Conservation (phyloP, 345 rosid species). For the Rhodamnia rubescens region DNA sequence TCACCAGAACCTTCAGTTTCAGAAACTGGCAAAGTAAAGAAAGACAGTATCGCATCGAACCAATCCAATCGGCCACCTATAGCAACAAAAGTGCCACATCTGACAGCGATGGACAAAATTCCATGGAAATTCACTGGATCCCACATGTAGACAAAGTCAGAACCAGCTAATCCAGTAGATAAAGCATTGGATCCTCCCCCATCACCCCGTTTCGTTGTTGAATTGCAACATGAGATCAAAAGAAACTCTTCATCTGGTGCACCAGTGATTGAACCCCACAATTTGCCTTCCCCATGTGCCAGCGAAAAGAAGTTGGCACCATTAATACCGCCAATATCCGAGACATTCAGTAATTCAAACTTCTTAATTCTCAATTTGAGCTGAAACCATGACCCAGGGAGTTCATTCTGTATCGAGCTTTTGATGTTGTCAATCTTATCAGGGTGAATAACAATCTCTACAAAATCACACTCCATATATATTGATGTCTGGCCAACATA, state of each 20-base stretch:
- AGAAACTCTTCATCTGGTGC: constrained; percentile 49
- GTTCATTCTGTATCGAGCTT: constrained; percentile 63
- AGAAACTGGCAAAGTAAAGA: constrained; percentile 40
- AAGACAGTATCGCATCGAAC: constrained; percentile 61
- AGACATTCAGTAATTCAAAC: constrained; percentile 47
- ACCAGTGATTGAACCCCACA: constrained; percentile 63
- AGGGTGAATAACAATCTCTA: constrained; percentile 61
- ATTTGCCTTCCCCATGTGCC: constrained; percentile 66
- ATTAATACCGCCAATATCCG: constrained; percentile 58
- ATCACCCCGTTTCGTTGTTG: constrained; percentile 84
- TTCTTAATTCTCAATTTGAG: constrained; percentile 53
- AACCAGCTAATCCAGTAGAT: constrained; percentile 82
- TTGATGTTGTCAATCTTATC: constrained; percentile 31
- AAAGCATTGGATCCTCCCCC: constrained; percentile 91
- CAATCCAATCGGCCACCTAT: constrained; percentile 94
- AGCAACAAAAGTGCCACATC: constrained; percentile 79
- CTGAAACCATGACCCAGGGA: constrained; percentile 78
- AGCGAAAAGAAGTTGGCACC: constrained; percentile 71
- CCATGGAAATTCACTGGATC: constrained; percentile 38
- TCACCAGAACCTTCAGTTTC: constrained; percentile 22
- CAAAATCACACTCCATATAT: constrained; percentile 60
- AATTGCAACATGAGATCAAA: constrained; percentile 71
- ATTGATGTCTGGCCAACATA: constrained; percentile 44
- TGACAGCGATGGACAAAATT: constrained; percentile 46
- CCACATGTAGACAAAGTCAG: constrained; percentile 51